phyloP scores from a whole-genome alignment of 2,329 filamentous ascomycete species.

The Neofusicoccum kwambonambiense region DNA sequence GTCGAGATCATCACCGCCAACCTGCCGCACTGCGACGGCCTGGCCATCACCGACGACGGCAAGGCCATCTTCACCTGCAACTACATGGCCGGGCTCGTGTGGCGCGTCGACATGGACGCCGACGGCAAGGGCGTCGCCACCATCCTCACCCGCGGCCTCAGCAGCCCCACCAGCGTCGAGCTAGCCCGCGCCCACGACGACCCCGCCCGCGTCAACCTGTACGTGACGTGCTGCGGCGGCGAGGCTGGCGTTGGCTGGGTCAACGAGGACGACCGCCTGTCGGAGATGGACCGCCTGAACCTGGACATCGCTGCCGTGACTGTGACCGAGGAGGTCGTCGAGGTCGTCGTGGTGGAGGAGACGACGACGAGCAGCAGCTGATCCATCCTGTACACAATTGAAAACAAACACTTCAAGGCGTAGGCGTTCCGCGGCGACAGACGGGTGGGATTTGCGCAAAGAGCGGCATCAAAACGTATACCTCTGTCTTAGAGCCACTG shows the following conservation, averaged over 20 bases:
- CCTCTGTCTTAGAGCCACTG: background rate
- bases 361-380: background rate
- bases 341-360: too few relatives aligned
- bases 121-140: conserved; percentile 1
- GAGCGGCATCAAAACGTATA: background rate
- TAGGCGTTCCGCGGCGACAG: background rate
- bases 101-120: conserved; percentile 5
- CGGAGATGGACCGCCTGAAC: background rate
- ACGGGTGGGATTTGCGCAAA: background rate
- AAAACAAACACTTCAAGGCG: background rate
- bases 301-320: conserved; percentile 3
- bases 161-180: conserved; percentile 9
- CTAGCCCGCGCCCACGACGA: background rate
- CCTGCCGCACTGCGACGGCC: conserved; percentile 14
- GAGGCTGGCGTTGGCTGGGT: conserved; percentile 10
- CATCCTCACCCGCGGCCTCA: background rate
- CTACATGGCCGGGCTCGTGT: conserved; percentile 15
- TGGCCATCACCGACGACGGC: conserved; percentile 9
- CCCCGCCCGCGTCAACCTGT: background rate
- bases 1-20: conserved; percentile 14
- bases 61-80: background rate
- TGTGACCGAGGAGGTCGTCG: conserved; percentile 4
- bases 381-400: background rate
- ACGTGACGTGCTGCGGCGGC: conserved; percentile 14
- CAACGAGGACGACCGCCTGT: conserved; percentile 6